Base-by-base conservation (phyloP, 2,329 filamentous ascomycete species). In the Zasmidium citrigriseum region DNA sequence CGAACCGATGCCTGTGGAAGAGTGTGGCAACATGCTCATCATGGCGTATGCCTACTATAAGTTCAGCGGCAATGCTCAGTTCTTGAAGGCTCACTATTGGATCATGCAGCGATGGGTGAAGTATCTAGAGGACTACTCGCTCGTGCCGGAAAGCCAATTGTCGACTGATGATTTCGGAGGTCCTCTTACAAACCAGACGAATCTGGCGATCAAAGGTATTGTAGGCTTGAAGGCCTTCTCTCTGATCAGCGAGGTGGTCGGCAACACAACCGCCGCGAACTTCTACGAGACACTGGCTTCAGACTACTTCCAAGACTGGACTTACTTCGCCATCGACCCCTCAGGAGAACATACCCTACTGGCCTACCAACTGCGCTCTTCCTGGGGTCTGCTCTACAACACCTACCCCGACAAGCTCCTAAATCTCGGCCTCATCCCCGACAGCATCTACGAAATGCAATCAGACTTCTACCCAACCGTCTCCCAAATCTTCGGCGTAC, bases 1-100 rank as follows among this genome's bases (percentile, higher is more conserved):
- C 54, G 83, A 86, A 65, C 69, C 73, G 4, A 84, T 85, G 80
- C 64, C 63, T 16, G 55, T 68, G 14, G 63, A 65, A 29, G 65
- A 67, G 70, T 74, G 81, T 55, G 82, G 82, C 12, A 82, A 85
- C 65, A 78, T 83, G 68, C 47, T 84, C 41, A 79, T 83, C 57
- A 81, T 84, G 76, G 71, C 78, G 3, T 72, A 83, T 52, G 79
- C 81, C 1, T 84, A 88, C 61, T 81, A 82, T 0, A 84, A 88
- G 68, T 75, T 77, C 7, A 76, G 80, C 0, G 72, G 75, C 4
- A 80, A 88, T 66, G 77, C 69, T 1, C 73, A 48, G 12, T 68
- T 85, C 66, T 71, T 83, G 27, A 65, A 69, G 4, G 48, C 74
- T 9, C 80, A 84, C 67, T 82, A 82, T 64, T 54, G 68, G 14